Conservation (phyloP, 176 grass and related monocot genomes). For the Saccharum officinarum region DNA sequence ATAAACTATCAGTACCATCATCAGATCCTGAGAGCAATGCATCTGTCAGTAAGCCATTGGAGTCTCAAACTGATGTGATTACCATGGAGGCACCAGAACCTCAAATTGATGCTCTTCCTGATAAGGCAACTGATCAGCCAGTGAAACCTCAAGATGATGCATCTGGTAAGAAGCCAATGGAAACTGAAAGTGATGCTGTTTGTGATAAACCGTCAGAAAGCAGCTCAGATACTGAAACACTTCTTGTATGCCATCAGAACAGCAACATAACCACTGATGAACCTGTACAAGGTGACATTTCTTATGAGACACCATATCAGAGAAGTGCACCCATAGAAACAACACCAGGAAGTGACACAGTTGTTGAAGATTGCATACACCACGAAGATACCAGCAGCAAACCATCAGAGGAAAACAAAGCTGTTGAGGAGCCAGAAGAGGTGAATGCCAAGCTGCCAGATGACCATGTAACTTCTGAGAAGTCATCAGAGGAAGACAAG, state of each 20-base stretch:
- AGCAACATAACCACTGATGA: slow-evolving; percentile 4
- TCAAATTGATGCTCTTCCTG: slow-evolving; percentile 19
- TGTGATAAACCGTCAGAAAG: slow-evolving; percentile 37
- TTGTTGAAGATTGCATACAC: slow-evolving; percentile 12
- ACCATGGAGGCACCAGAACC: slow-evolving; percentile 26
- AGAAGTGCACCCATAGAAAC: slow-evolving; percentile 39
- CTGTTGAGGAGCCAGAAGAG: background rate
- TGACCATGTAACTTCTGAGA: background rate
- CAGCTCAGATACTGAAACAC: slow-evolving; percentile 30
- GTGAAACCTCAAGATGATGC: slow-evolving; percentile 32
- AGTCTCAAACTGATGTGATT: slow-evolving; percentile 5
- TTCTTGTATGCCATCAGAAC: slow-evolving; percentile 15
- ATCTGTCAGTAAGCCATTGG: background rate
- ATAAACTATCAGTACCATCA: slow-evolving; percentile 7
- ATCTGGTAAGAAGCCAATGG: slow-evolving; percentile 19
- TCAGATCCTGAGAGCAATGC: slow-evolving; percentile 17
- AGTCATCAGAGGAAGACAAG: slow-evolving; percentile 29
- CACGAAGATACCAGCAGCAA: background rate
- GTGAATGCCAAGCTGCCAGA: slow-evolving; percentile 28
- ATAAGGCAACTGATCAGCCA: background rate
- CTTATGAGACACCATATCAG: slow-evolving; percentile 12
- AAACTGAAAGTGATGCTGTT: slow-evolving; percentile 5
- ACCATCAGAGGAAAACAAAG: background rate
- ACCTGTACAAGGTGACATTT: background rate
- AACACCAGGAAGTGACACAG: slow-evolving; percentile 1